These are phyloP conservation scores for Termitomyces heimii DNA, from an alignment of 768 basidiomycete species.

Conservation along the genomic window DNA sequence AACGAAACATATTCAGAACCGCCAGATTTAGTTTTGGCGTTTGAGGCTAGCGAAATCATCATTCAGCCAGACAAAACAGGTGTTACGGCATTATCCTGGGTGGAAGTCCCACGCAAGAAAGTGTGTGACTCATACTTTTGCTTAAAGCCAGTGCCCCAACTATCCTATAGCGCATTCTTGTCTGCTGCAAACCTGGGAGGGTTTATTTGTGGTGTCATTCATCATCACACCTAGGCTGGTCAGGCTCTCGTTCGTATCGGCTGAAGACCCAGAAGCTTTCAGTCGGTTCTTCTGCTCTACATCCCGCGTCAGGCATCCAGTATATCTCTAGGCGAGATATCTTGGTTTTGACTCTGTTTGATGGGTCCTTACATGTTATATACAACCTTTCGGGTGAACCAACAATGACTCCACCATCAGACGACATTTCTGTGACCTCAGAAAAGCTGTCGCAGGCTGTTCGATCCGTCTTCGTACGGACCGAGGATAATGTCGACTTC, in stretches of 20 bases:
- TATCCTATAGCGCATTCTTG: slow-evolving; percentile 46
- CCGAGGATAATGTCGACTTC: slow-evolving; percentile 34
- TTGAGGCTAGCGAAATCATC: slow-evolving; percentile 24
- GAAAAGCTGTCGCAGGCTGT: slow-evolving; percentile 41
- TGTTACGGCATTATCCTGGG: slow-evolving; percentile 54
- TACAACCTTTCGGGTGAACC: slow-evolving; percentile 45
- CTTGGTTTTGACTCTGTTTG: slow-evolving; percentile 54
- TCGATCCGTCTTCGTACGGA: slow-evolving; percentile 43
- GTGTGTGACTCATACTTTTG: slow-evolving; percentile 25
- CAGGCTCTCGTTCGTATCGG: slow-evolving; percentile 38
- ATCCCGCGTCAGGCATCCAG: slow-evolving; percentile 52
- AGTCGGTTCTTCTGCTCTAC: slow-evolving; percentile 52
- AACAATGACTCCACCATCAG: slow-evolving; percentile 24
- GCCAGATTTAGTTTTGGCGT: slow-evolving; percentile 11
- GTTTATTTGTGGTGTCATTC: slow-evolving; percentile 50
- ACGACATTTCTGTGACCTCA: slow-evolving; percentile 24
- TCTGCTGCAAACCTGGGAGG: slow-evolving; percentile 53
- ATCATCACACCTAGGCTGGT: slow-evolving; percentile 31
- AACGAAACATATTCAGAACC: neutral
- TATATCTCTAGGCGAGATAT: slow-evolving; percentile 46
- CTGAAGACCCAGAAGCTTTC: slow-evolving; percentile 46
- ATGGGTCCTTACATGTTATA: slow-evolving; percentile 67
- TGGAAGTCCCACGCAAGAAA: slow-evolving; percentile 29
- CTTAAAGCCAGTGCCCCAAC: neutral
- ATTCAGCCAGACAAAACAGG: slow-evolving; percentile 33